Percentiles rank a stretch among this genome's conserved stretches.
These are phyloP conservation scores for Metahyphopichia silvanorum DNA, from an alignment of 805 yeast species.

Conservation along the genomic window DNA sequence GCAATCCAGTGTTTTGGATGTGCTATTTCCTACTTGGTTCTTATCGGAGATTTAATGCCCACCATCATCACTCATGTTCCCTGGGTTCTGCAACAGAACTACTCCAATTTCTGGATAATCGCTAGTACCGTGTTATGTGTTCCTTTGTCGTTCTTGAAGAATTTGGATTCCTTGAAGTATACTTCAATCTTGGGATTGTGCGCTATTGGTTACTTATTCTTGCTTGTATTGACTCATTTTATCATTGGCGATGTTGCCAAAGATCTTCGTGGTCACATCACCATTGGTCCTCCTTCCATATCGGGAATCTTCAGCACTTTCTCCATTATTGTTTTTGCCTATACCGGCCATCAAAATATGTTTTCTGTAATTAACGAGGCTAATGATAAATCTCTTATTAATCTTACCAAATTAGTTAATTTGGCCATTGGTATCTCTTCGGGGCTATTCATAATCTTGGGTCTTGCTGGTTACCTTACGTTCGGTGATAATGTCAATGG, in stretches of 20 bases:
- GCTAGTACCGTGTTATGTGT: constrained; percentile 40
- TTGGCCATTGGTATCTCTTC: constrained; percentile 60
- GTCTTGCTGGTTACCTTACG: constrained; percentile 79
- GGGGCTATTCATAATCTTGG: constrained; percentile 64
- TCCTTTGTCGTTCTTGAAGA: constrained; percentile 71
- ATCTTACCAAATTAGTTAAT: constrained; percentile 38
- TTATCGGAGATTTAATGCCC: constrained; percentile 71
- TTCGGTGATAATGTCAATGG: constrained; percentile 80
- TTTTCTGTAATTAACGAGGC: constrained; percentile 85
- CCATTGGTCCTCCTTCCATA: constrained; percentile 37
- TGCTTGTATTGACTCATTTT: constrained; percentile 73
- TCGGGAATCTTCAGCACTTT: constrained; percentile 60
- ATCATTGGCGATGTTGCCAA: constrained; percentile 50
- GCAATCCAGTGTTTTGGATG: constrained; percentile 73
- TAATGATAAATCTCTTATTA: constrained; percentile 44
- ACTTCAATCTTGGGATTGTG: constrained; percentile 80
- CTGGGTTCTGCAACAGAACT: constrained; percentile 12
- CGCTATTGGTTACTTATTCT: constrained; percentile 73
- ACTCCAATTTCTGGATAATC: constrained; percentile 61
- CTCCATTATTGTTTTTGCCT: constrained; percentile 93
- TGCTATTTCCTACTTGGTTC: constrained; percentile 62
- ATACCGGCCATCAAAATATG: constrained; percentile 95
- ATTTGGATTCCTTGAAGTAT: constrained; percentile 78
- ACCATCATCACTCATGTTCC: constrained; percentile 40
- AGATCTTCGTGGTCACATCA: constrained; percentile 24